Percentiles rank a stretch among this genome's conserved stretches.
phyloP scores from a whole-genome alignment of 352 stramenopile genomes.

The Pythium rishiriense region DNA sequence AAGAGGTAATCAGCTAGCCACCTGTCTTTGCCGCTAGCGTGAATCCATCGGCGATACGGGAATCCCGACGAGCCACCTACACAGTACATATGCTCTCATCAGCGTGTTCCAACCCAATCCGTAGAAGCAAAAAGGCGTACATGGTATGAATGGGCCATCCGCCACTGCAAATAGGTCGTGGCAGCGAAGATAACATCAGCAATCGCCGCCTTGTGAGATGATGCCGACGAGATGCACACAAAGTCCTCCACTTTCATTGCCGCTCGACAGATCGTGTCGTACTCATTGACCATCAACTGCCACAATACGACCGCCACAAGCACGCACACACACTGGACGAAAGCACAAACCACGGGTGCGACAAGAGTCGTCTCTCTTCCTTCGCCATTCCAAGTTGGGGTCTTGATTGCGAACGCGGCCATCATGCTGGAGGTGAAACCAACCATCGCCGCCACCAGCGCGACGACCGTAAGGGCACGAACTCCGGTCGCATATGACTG shows the following conservation, averaged over 20 bases:
- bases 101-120: neutral
- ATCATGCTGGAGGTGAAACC: conserved; percentile 60
- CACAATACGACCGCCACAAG: conserved; percentile 57
- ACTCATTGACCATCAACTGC: conserved; percentile 51
- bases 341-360: conserved; percentile 48
- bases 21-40: conserved; percentile 72
- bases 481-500: conserved; percentile 45
- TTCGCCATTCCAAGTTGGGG: conserved; percentile 72
- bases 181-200: conserved; percentile 44
- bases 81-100: neutral
- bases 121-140: conserved; percentile 29
- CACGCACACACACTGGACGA: conserved; percentile 44
- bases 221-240: conserved; percentile 48
- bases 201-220: conserved; percentile 41
- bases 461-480: conserved; percentile 49
- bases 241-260: conserved; percentile 56
- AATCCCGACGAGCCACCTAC: conserved; percentile 34
- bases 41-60: conserved; percentile 63
- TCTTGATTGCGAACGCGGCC: conserved; percentile 54
- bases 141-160: conserved; percentile 57
- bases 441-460: conserved; percentile 51
- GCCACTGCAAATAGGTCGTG: conserved; percentile 57
- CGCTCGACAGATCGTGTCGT: conserved; percentile 46
- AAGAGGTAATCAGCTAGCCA: too few species aligned
- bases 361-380: conserved; percentile 61